Conservation (phyloP, 1,139 yeast genomes). For the Hyphopichia buzzinii region DNA sequence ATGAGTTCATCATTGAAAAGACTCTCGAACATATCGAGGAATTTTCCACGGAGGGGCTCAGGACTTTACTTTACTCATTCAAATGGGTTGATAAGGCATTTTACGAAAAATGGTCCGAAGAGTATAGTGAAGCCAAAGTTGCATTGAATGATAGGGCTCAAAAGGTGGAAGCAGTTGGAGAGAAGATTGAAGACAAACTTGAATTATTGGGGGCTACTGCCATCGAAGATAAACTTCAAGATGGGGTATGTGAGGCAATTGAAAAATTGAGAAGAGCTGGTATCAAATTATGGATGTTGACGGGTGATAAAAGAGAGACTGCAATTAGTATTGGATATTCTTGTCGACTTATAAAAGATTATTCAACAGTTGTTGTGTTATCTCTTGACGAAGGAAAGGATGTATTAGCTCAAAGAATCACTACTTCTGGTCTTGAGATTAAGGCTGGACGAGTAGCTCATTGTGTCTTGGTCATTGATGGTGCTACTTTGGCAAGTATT, state of each 20-base stretch:
- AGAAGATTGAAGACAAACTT: slow-evolving; percentile 61
- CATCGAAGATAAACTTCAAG: slow-evolving; percentile 93
- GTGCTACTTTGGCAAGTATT: slow-evolving; percentile 70
- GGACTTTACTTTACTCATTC: slow-evolving; percentile 83
- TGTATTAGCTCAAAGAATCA: slow-evolving; percentile 51
- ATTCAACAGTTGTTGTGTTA: slow-evolving; percentile 80
- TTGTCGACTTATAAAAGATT: slow-evolving; percentile 89
- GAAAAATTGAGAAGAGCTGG: slow-evolving; percentile 92
- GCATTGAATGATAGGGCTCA: slow-evolving; percentile 65
- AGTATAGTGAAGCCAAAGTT: slow-evolving; percentile 75
- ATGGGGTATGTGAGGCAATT: slow-evolving; percentile 92
- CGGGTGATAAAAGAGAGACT: slow-evolving; percentile 97
- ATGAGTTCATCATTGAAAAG: slow-evolving; percentile 73
- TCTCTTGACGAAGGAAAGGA: slow-evolving; percentile 56
- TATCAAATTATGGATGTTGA: slow-evolving; percentile 94
- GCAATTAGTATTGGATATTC: slow-evolving; percentile 97
- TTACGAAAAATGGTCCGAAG: slow-evolving; percentile 63
- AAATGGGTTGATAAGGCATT: slow-evolving; percentile 63
- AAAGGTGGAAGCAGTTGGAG: slow-evolving; percentile 73
- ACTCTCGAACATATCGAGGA: slow-evolving; percentile 90
- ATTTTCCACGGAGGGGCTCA: slow-evolving; percentile 89
- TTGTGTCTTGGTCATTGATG: slow-evolving; percentile 91
- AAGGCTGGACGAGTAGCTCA: slow-evolving; percentile 80
- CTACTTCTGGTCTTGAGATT: slow-evolving; percentile 59
- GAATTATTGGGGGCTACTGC: slow-evolving; percentile 90